A percentile compares a stretch with the other conserved stretches of the same genome.
These are phyloP conservation scores for Taphrina populina DNA, from an alignment of 1,139 yeast genomes.

Conservation along the genomic window DNA sequence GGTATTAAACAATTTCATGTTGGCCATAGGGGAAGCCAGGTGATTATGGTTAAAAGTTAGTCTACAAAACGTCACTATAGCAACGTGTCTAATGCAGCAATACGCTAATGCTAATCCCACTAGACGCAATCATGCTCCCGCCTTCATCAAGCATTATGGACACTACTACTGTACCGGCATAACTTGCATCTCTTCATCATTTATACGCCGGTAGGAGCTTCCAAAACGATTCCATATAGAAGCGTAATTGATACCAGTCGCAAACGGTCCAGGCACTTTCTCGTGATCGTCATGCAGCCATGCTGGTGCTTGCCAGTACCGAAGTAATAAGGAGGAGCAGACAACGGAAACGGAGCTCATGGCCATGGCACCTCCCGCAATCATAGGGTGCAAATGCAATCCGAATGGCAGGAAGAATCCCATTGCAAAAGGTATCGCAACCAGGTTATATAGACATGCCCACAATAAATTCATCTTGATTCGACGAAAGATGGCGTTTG, in stretches of 20 bases:
- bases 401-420: constrained; percentile 80
- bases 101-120: too few species aligned
- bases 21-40: too few species aligned
- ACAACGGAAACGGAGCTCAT: constrained; percentile 88
- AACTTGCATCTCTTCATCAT: constrained; percentile 15
- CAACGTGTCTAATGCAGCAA: too few species aligned
- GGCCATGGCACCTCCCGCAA: constrained; percentile 89
- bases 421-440: constrained; percentile 96
- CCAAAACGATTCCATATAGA: neutral
- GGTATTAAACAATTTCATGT: too few species aligned
- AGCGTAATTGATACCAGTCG: neutral
- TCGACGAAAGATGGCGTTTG: constrained; percentile 66
- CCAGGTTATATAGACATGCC: constrained; percentile 78
- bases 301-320: constrained; percentile 46
- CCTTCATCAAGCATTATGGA: too few species aligned
- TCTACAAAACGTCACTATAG: too few species aligned
- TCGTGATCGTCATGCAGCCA: constrained; percentile 22
- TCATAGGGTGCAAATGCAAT: constrained; percentile 81
- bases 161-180: constrained; percentile 8
- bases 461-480: constrained; percentile 80
- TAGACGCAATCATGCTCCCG: too few species aligned
- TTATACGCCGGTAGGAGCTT: neutral
- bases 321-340: constrained; percentile 66
- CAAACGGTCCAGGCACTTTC: too few species aligned
- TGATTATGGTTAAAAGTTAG: too few species aligned